A percentile compares a stretch with the other conserved stretches of the same genome.
Evolutionary conservation across 768 basidiomycete species (phyloP).

Genomic region (Pholiota conissans): DNA sequence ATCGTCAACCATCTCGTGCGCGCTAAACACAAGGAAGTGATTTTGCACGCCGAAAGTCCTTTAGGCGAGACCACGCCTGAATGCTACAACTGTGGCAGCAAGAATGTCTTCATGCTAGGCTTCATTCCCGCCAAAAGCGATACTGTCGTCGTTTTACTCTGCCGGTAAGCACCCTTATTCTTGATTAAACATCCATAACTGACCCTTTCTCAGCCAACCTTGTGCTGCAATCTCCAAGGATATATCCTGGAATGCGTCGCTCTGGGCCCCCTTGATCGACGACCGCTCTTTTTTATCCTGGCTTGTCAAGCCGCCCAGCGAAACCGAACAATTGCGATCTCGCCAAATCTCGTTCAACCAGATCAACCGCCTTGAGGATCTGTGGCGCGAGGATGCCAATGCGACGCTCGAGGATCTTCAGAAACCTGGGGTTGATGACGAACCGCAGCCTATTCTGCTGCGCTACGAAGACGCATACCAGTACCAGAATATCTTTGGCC

Average conservation of each 20-base stretch:
- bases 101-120: slow-evolving; percentile 99
- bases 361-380: slow-evolving; percentile 95
- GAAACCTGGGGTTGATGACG: slow-evolving; percentile 96
- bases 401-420: slow-evolving; percentile 97
- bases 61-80: slow-evolving; percentile 97
- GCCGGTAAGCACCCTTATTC: slow-evolving; percentile 63
- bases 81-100: slow-evolving; percentile 99
- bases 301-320: slow-evolving; percentile 96
- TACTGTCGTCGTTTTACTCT: slow-evolving; percentile 95
- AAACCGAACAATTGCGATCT: slow-evolving; percentile 93
- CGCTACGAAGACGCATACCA: slow-evolving; percentile 99
- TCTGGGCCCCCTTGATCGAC: slow-evolving; percentile 99
- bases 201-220: slow-evolving; percentile 71
- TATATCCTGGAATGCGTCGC: slow-evolving; percentile 96
- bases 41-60: slow-evolving; percentile 92
- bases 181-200: not conserved
- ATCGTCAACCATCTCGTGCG: slow-evolving; percentile 99
- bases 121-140: slow-evolving; percentile 99
- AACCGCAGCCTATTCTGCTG: slow-evolving; percentile 87
- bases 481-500: slow-evolving; percentile 99
- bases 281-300: slow-evolving; percentile 99
- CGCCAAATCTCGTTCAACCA: slow-evolving; percentile 97
- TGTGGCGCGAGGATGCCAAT: slow-evolving; percentile 95
- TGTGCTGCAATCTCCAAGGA: slow-evolving; percentile 97
- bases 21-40: slow-evolving; percentile 99